Percentiles rank a stretch among this genome's conserved stretches.
Evolutionary conservation across 345 rosid species (phyloP).

Genomic region (Microcos paniculata): DNA sequence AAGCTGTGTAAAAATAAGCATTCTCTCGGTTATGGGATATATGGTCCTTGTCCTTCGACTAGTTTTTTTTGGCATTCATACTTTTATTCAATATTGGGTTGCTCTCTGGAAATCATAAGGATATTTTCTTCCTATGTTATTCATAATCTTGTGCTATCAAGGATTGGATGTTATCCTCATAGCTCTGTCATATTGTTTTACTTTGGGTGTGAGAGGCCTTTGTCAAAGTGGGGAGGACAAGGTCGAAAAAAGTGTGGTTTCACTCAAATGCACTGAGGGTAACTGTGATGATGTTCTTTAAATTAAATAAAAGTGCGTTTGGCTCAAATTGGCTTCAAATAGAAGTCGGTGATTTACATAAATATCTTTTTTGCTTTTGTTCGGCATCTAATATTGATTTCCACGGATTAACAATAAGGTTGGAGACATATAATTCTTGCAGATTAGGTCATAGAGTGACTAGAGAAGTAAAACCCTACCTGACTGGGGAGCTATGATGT

Average conservation of each 20-base stretch:
- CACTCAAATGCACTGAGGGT: not conserved
- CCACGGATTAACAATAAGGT: not conserved
- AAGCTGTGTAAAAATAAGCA: no score
- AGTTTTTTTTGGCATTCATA: not conserved
- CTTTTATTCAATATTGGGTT: not conserved
- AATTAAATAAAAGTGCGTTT: not conserved
- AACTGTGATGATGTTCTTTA: not conserved
- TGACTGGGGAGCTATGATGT: not conserved
- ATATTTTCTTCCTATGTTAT: no score
- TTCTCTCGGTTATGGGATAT: no score
- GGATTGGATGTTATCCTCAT: not conserved
- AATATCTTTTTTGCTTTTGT: not conserved
- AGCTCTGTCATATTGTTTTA: not conserved
- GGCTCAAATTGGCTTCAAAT: constrained; percentile 2
- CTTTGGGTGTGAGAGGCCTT: not conserved
- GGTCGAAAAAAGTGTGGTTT: not conserved
- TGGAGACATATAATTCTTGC: not conserved
- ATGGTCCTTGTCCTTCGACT: not conserved
- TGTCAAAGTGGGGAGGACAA: not conserved
- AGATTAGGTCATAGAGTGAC: not conserved
- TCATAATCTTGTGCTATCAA: not conserved
- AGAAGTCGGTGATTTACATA: not conserved
- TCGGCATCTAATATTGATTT: not conserved
- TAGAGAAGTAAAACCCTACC: not conserved
- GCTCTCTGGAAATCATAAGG: not conserved